Evolutionary conservation across 2,329 filamentous ascomycete genomes (phyloP), one percentile per base, ranked within the genome.

Genomic region (Torrubiellomyces zombiae): DNA sequence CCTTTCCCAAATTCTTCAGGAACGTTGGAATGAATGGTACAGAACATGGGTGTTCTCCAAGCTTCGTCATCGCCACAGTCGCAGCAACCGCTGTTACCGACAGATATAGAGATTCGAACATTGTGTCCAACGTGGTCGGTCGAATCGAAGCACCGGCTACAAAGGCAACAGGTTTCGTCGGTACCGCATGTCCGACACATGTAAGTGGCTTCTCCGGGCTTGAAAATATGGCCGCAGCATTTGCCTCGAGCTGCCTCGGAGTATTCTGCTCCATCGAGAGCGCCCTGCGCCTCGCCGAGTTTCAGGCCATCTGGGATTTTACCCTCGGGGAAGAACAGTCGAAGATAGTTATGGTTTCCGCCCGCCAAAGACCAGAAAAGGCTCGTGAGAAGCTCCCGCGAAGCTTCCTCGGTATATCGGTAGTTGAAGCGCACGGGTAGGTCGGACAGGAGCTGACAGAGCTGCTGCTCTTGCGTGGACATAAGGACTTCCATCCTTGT

Each of bases 181-280:
- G 77, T 73, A 23, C 82, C 82, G 51, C 89, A 98, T 7, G 86
- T 95, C 40, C 83, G 78, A 61, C 89, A 98, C 40, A 77, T 68
- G 49, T 95, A 98, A 30, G 82, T 86, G 28, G 83, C 85, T 57
- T 98, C 89, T 25, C 86, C 89, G 9, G 70, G 66, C 53, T 86
- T 86, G 63, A 98, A 93, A 33, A 98, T 95, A 56, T 98, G 91
- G 4, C 89, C 91, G 48, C 89, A 98, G 23, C 83, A 75, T 51
- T 91, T 91, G 28, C 91, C 89, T 37, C 82, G 72, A 9, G 89
- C 89, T 6, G 79, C 77, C 37, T 86, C 78, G 12, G 82, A 89
- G 47, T 95, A 98, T 49, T 98, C 91, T 16, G 86, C 82, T 8
- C 89, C 86, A 43, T 93, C 83, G 29, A 82, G 64, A n/a, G 81